These are phyloP conservation scores for Huntiella bhutanensis DNA, from an alignment of 2,329 filamentous ascomycete genomes.

Conservation along the genomic window DNA sequence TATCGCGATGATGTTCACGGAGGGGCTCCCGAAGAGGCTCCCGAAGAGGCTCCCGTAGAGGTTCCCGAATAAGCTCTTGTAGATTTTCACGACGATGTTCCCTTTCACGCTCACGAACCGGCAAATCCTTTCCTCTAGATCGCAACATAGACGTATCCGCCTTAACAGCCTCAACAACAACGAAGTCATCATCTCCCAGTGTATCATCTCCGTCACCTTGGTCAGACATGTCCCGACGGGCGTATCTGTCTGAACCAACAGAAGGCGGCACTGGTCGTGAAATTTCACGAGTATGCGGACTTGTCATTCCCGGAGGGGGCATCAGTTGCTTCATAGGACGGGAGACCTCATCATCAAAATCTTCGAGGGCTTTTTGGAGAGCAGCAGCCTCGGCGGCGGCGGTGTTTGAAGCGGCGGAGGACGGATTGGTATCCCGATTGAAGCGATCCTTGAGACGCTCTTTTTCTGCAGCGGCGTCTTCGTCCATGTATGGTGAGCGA, in stretches of 20 bases:
- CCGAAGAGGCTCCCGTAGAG: too few relatives aligned
- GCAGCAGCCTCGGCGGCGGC: background rate
- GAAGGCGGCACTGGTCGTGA: background rate
- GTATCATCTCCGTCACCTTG: background rate
- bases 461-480: background rate
- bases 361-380: background rate
- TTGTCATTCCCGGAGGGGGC: too few relatives aligned
- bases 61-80: too few relatives aligned
- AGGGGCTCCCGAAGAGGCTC: too few relatives aligned
- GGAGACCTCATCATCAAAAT: background rate
- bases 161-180: background rate
- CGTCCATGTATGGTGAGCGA: background rate
- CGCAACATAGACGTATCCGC: constrained; percentile 4
- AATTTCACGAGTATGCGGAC: too few relatives aligned
- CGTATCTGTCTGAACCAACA: background rate
- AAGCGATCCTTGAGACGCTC: background rate
- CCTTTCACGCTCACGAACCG: too few relatives aligned
- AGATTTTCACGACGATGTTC: too few relatives aligned
- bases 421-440: background rate
- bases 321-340: too few relatives aligned
- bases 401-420: background rate
- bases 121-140: background rate
- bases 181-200: constrained; percentile 1
- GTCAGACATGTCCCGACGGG: background rate
- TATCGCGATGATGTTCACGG: too few relatives aligned